Evolutionary conservation across 2,329 filamentous ascomycete species (phyloP).

Genomic region (Colletotrichum tofieldiae): DNA sequence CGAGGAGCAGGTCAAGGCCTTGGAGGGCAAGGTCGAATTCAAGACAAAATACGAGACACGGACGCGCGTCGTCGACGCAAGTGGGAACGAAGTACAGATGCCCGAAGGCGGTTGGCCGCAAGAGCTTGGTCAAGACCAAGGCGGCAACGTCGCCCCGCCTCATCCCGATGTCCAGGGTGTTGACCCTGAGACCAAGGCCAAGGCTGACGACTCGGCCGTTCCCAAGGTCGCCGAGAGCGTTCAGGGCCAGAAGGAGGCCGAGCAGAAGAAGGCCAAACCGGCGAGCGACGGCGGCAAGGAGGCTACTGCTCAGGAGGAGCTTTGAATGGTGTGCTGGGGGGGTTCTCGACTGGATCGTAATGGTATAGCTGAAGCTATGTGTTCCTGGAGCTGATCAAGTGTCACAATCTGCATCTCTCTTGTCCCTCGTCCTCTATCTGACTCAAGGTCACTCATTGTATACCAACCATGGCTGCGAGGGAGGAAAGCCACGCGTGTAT

Average conservation of each 20-base stretch:
- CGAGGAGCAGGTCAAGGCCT: constrained; percentile 84
- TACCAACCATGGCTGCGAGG: constrained; percentile 6
- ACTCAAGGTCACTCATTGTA: background rate
- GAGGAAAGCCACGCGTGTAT: background rate
- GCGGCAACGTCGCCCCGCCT: constrained; percentile 67
- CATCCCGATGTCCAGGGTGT: constrained; percentile 75
- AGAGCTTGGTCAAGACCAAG: constrained; percentile 47
- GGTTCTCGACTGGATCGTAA: constrained; percentile 1
- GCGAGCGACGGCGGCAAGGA: constrained; percentile 73
- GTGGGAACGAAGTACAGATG: constrained; percentile 81
- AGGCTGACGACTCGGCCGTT: constrained; percentile 56
- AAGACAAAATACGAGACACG: constrained; percentile 97
- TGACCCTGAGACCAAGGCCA: constrained; percentile 69
- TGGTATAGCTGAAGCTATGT: background rate
- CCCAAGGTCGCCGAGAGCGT: constrained; percentile 64
- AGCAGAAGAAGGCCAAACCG: constrained; percentile 71
- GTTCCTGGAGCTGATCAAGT: constrained; percentile 1
- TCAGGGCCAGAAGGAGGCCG: constrained; percentile 72
- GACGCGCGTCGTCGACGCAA: constrained; percentile 84
- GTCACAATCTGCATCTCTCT: background rate
- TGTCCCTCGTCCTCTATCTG: background rate
- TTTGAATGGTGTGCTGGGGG: constrained; percentile 46
- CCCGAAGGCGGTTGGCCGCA: constrained; percentile 59
- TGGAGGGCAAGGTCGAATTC: constrained; percentile 95
- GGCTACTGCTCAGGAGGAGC: constrained; percentile 63